Base-by-base conservation (phyloP, 129 eudicot genomes). In the Glebionis coronaria region DNA sequence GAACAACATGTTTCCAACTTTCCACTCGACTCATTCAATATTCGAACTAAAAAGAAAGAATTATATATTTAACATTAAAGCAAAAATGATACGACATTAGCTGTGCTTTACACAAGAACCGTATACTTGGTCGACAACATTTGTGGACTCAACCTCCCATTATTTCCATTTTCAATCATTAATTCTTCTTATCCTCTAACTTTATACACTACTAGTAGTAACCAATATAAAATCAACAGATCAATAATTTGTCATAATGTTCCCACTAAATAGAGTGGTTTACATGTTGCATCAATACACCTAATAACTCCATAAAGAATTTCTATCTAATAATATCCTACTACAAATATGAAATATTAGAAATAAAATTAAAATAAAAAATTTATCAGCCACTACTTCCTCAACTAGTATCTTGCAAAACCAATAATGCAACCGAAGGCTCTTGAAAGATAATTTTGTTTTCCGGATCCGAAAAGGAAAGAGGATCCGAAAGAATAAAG, bases 191-290 rank as follows among this genome's bases (percentile, higher is more conserved):
- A 44, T 16, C 35, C 18, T 12, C 10, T 11, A 44, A 52, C 57
- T 57, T 53, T 54, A 42, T 15, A 3, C 25, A 53, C 15, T 62
- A 56, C 28, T n/a, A 44, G 5, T 35, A 42, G 9, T 25, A n/a
- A 44, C n/a, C 21, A 44, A 14, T 5, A 6, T 13, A 10, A 47
- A 8, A n/a, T 6, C 49, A 71, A 47, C 15, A 52, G 28, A 42
- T 25, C 71, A 75, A 67, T 56, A 56, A 47, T 56, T 55, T 10
- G n/a, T 28, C 74, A 75, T 75, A 51, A 75, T 68, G 38, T 63
- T 25, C 74, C 78, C 74, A 75, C 80, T 75, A 75, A 75, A 75
- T 75, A 35, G 79, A 75, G 74, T 35, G 79, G 79, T 54, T 68
- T 46, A 60, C 79, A 75, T 67, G 70, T 75, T 56, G 64, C 79